Conservation (phyloP, 2,329 filamentous ascomycete species). For the Fusarium floridanum region DNA sequence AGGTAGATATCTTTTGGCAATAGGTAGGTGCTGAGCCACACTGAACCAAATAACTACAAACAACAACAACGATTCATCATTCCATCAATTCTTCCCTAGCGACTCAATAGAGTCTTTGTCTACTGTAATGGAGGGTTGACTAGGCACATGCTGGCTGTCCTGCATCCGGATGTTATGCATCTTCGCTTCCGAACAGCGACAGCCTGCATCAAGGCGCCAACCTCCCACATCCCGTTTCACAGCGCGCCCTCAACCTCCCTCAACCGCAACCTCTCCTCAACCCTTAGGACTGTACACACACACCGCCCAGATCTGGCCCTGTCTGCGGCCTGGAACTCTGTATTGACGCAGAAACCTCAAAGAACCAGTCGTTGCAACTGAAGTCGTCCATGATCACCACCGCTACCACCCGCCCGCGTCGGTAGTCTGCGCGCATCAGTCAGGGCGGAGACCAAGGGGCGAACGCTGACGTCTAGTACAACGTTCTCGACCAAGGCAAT, state of each 20-base stretch:
- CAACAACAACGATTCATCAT: not conserved
- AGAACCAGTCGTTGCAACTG: not conserved
- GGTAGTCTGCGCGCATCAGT: conserved; percentile 22
- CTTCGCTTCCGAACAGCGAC: not conserved
- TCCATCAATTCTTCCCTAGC: not conserved
- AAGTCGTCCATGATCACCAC: conserved; percentile 4
- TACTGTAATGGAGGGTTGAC: not conserved
- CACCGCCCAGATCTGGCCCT: not conserved
- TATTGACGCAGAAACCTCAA: not conserved
- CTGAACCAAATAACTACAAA: not conserved
- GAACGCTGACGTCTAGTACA: conserved; percentile 18
- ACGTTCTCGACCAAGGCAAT: conserved; percentile 20
- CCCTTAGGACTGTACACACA: not conserved
- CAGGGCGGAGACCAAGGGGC: conserved; percentile 33
- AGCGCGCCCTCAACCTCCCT: conserved; percentile 1
- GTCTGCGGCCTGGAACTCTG: not conserved
- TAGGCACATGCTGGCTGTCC: not conserved
- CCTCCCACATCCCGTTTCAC: not conserved
- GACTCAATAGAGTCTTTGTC: not conserved
- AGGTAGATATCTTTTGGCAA: not conserved
- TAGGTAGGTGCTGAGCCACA: not conserved
- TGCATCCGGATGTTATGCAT: conserved; percentile 1
- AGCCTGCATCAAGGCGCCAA: not conserved
- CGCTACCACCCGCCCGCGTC: conserved; percentile 26
- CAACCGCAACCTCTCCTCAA: not conserved